Evolutionary conservation across 345 rosid genomes (phyloP).

Genomic region (Angophora floribunda): DNA sequence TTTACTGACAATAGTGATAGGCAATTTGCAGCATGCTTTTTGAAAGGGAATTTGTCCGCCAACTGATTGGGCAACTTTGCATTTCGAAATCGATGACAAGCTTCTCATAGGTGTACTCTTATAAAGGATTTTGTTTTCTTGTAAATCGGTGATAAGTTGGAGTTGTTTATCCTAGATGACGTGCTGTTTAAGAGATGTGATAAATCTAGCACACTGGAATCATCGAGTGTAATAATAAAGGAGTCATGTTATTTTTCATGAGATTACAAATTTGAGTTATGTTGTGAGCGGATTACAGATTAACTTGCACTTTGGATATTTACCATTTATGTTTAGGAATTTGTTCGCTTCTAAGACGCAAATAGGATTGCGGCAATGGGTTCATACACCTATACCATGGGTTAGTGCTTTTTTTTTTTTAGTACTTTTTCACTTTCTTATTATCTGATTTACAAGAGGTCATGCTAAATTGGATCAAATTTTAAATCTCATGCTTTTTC

Average conservation of each 20-base stretch:
- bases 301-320: neutral
- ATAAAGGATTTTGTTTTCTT: neutral
- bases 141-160: neutral
- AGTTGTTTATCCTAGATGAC: too few species aligned
- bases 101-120: neutral
- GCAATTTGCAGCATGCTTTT: neutral
- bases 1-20: neutral
- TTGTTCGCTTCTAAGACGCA: neutral
- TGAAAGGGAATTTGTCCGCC: neutral
- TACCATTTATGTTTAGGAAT: too few species aligned
- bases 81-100: neutral
- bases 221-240: neutral
- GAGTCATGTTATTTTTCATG: neutral
- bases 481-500: neutral
- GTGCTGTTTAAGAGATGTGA: too few species aligned
- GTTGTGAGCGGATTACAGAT: fast-evolving
- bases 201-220: too few species aligned
- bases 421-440: neutral
- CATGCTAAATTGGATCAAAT: neutral
- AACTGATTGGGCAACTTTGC: neutral
- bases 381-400: neutral
- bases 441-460: neutral
- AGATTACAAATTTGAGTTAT: neutral
- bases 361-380: neutral
- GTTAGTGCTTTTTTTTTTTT: neutral